Evolutionary conservation across 2,329 filamentous ascomycete genomes (phyloP).

Genomic region (Nothomitra cinnamomea): DNA sequence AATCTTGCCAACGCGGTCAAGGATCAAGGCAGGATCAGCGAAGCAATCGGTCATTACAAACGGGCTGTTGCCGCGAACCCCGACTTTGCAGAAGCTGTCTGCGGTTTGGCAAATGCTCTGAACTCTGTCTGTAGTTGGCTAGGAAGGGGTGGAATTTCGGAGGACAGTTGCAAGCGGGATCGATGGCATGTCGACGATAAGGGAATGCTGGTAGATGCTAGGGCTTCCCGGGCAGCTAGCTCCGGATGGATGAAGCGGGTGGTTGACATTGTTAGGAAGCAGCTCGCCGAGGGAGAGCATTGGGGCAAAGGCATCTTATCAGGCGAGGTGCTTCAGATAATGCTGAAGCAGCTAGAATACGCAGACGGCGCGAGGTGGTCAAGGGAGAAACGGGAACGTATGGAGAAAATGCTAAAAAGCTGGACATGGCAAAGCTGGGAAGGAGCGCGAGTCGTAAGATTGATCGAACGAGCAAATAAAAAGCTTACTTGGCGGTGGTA

Average conservation of each 20-base stretch:
- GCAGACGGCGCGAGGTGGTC: slow-evolving; percentile 19
- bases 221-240: slow-evolving; percentile 39
- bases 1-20: slow-evolving; percentile 97
- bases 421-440: slow-evolving; percentile 72
- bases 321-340: slow-evolving; percentile 22
- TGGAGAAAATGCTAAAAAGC: slow-evolving; percentile 21
- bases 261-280: slow-evolving; percentile 75
- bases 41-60: slow-evolving; percentile 84
- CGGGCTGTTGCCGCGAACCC: slow-evolving; percentile 83
- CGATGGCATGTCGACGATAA: slow-evolving; percentile 83
- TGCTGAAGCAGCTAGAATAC: slow-evolving; percentile 29
- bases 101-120: slow-evolving; percentile 81
- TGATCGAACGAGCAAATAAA: slow-evolving; percentile 72
- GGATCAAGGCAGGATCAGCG: slow-evolving; percentile 79
- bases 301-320: slow-evolving; percentile 65
- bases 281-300: slow-evolving; percentile 66
- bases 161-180: slow-evolving; percentile 58
- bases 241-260: slow-evolving; percentile 78
- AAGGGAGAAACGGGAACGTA: slow-evolving; percentile 20
- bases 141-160: slow-evolving; percentile 68
- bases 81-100: slow-evolving; percentile 92
- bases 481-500: slow-evolving; percentile 76
- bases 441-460: slow-evolving; percentile 64
- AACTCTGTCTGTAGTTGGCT: slow-evolving; percentile 96
- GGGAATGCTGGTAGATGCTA: slow-evolving; percentile 67